Evolutionary conservation across 139 green algal species (phyloP).

Genomic region (Tetraselmis striata): DNA sequence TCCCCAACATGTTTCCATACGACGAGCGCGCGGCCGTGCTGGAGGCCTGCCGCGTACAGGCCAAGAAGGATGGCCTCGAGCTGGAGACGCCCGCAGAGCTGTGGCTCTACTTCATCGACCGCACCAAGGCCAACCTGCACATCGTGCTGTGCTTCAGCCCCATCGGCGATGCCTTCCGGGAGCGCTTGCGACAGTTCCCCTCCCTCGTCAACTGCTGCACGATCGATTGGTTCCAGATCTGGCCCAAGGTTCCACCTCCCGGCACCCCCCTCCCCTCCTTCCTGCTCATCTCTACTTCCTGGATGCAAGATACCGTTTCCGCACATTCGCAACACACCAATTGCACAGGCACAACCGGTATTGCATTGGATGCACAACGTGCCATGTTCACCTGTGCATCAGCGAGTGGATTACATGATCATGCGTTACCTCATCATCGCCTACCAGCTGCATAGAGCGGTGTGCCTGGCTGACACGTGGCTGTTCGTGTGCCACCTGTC

Average conservation of each 20-base stretch:
- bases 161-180: constrained; percentile 61
- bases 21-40: constrained; percentile 57
- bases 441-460: no score
- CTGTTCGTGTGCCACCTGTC: no score
- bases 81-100: constrained; percentile 38
- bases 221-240: constrained; percentile 52
- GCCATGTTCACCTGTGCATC: no score
- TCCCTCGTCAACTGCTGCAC: constrained; percentile 8
- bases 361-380: no score
- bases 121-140: constrained; percentile 55
- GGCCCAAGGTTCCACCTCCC: constrained; percentile 20
- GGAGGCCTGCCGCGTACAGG: constrained; percentile 29
- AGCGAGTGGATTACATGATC: no score
- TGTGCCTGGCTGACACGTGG: no score
- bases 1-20: constrained; percentile 64
- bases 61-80: constrained; percentile 19
- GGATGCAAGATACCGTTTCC: no score
- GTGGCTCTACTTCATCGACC: constrained; percentile 54
- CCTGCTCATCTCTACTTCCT: no score
- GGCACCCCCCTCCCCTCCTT: neutral
- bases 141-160: constrained; percentile 63
- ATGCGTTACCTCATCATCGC: no score
- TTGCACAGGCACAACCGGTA: no score
- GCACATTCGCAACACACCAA: no score
- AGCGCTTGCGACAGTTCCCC: constrained; percentile 66